These are phyloP conservation scores for Candida koratica DNA, from an alignment of 805 yeast genomes.

Conservation along the genomic window DNA sequence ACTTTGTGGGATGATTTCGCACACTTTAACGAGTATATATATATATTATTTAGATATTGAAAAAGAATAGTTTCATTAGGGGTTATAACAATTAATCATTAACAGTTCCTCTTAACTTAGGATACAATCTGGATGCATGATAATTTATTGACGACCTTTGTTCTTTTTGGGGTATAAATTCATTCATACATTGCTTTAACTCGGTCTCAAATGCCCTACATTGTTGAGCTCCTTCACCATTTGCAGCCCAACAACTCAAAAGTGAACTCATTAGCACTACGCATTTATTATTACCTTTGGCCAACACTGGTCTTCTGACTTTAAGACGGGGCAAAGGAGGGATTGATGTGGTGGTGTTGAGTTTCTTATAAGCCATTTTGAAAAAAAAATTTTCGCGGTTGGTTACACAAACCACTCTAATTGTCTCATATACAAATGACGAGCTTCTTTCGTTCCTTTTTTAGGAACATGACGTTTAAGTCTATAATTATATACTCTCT, in stretches of 20 bases:
- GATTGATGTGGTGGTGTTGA: conserved; percentile 37
- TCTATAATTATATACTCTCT: conserved; percentile 15
- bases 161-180: conserved; percentile 36
- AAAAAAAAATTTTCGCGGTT: conserved; percentile 9
- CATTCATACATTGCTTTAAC: conserved; percentile 70
- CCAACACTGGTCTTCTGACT: conserved; percentile 60
- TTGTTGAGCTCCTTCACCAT: conserved; percentile 72
- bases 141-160: conserved; percentile 47
- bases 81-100: too few relatives aligned
- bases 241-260: conserved; percentile 94
- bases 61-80: too few relatives aligned
- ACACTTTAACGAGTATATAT: conserved; percentile 1
- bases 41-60: neutral
- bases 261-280: conserved; percentile 77
- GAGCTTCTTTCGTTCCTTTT: neutral
- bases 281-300: conserved; percentile 65
- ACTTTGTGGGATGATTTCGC: conserved; percentile 8
- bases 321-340: conserved; percentile 75
- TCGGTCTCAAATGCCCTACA: conserved; percentile 67
- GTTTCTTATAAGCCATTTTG: conserved; percentile 41
- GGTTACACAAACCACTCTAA: conserved; percentile 8
- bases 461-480: neutral
- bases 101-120: conserved; percentile 47
- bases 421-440: conserved; percentile 5
- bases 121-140: conserved; percentile 54